Evolutionary conservation across 1,139 yeast species (phyloP).

Genomic region (Saccharomyces pastorianus): DNA sequence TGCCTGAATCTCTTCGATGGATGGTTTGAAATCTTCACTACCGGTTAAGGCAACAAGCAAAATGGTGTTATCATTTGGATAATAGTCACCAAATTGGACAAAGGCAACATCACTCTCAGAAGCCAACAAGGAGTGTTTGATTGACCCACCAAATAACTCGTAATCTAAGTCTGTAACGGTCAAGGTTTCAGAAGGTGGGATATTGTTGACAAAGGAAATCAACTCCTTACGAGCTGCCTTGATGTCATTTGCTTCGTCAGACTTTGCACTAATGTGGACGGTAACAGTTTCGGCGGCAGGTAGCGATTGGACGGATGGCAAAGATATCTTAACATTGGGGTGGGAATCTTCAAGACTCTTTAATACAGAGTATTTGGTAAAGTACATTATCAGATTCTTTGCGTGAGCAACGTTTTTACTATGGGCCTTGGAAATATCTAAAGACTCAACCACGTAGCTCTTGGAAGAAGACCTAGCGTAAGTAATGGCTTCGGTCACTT

Average conservation of each 20-base stretch:
- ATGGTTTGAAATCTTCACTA: slow-evolving; percentile 47
- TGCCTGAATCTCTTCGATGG: slow-evolving; percentile 40
- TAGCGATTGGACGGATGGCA: slow-evolving; percentile 43
- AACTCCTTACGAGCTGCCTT: slow-evolving; percentile 56
- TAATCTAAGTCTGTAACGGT: slow-evolving; percentile 60
- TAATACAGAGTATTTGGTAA: slow-evolving; percentile 44
- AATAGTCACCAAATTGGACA: slow-evolving; percentile 45
- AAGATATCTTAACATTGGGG: slow-evolving; percentile 43
- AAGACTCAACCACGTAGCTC: slow-evolving; percentile 51
- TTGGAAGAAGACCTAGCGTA: slow-evolving; percentile 46
- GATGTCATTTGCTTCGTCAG: slow-evolving; percentile 37
- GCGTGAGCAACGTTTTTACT: slow-evolving; percentile 74
- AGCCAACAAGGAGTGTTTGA: slow-evolving; percentile 37
- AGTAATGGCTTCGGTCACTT: slow-evolving; percentile 54
- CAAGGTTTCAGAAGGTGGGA: slow-evolving; percentile 59
- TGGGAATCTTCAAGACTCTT: slow-evolving; percentile 33
- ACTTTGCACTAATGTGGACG: slow-evolving; percentile 39
- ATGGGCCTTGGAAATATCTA: slow-evolving; percentile 84
- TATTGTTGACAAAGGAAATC: slow-evolving; percentile 62
- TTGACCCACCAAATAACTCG: slow-evolving; percentile 48
- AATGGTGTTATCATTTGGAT: slow-evolving; percentile 34
- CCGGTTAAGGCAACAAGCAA: slow-evolving; percentile 43
- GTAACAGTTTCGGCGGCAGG: slow-evolving; percentile 33
- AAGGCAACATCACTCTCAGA: slow-evolving; percentile 47
- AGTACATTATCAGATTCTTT: slow-evolving; percentile 59